These are phyloP conservation scores for Leptographium radiaticola DNA, from an alignment of 2,329 filamentous ascomycete genomes.

Conservation along the genomic window DNA sequence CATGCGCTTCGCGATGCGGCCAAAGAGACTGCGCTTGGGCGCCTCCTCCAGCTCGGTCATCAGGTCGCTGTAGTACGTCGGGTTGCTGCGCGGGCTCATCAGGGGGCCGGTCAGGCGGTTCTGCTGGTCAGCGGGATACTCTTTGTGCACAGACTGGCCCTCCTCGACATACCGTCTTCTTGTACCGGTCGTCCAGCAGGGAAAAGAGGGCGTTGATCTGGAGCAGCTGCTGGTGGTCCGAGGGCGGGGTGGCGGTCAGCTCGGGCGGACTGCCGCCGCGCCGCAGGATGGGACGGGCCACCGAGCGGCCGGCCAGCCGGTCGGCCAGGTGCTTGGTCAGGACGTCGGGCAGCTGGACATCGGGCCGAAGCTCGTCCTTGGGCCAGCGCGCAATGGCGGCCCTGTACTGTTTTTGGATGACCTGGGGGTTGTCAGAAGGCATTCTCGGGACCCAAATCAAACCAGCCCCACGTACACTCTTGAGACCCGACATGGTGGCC, in stretches of 20 bases:
- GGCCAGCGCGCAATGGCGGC: conserved; percentile 47
- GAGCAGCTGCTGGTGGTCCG: conserved; percentile 35
- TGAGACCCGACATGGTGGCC: too few species aligned
- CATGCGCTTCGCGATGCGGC: conserved; percentile 38
- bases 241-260: conserved; percentile 13
- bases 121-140: conserved; percentile 18
- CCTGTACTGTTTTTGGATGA: conserved; percentile 32
- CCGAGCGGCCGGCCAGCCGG: conserved; percentile 15
- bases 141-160: too few species aligned
- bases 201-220: conserved; percentile 48
- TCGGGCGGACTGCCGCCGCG: background rate
- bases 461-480: too few species aligned
- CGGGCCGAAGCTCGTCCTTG: conserved; percentile 47
- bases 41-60: conserved; percentile 50
- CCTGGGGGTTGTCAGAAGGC: conserved; percentile 16
- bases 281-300: conserved; percentile 1
- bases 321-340: conserved; percentile 32
- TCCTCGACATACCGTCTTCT: conserved; percentile 30
- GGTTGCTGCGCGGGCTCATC: conserved; percentile 47
- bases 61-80: conserved; percentile 49
- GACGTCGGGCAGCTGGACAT: conserved; percentile 47
- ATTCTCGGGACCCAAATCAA: too few species aligned
- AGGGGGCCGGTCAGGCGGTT: conserved; percentile 36
- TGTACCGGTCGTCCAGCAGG: conserved; percentile 46
- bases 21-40: conserved; percentile 41